phyloP scores from a whole-genome alignment of 148 eudicot species.

The Agrostemma githago region DNA sequence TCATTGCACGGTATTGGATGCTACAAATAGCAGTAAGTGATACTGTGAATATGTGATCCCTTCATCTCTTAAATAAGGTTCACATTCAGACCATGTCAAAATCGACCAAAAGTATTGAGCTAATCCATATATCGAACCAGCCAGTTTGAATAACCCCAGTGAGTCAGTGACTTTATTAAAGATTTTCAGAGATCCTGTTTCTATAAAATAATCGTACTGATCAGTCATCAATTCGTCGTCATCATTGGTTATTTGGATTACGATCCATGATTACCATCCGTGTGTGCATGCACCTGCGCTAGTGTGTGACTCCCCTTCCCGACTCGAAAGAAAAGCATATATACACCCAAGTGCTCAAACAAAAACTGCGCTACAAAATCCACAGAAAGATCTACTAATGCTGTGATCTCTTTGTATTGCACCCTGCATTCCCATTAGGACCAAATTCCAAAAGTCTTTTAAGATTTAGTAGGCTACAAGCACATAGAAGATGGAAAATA shows the following conservation, averaged over 20 bases:
- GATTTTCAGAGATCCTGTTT: not conserved
- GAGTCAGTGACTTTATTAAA: too few species aligned
- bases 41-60: too few species aligned
- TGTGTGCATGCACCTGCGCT: not conserved
- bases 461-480: not conserved
- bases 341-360: not conserved
- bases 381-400: not conserved
- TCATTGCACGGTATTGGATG: too few species aligned
- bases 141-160: not conserved
- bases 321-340: not conserved
- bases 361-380: not conserved
- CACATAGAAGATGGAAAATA: not conserved
- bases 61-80: too few species aligned
- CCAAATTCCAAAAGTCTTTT: not conserved
- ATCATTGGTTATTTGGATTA: not conserved
- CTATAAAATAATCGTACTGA: not conserved
- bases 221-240: not conserved
- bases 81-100: too few species aligned
- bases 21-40: too few species aligned
- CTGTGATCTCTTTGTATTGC: not conserved
- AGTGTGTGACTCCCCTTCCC: not conserved
- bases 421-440: not conserved
- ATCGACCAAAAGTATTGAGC: not conserved
- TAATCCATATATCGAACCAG: not conserved
- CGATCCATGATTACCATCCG: not conserved